Percentiles rank a stretch among this genome's conserved stretches.
These are phyloP conservation scores for Musa beccarii DNA, from an alignment of 176 grass and related monocot species.

Conservation along the genomic window DNA sequence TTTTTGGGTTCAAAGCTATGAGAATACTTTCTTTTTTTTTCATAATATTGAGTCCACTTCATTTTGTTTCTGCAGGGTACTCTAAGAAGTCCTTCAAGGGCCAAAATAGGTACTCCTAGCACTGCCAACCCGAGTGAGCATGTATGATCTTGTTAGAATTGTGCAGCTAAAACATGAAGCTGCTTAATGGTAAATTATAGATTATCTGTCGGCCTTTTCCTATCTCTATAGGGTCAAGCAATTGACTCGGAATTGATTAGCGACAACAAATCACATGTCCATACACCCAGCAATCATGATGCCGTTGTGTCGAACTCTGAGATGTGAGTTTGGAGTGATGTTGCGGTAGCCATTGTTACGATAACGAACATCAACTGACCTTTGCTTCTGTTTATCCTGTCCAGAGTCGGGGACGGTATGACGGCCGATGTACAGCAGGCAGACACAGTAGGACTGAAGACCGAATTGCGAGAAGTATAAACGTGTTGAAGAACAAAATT, in stretches of 20 bases:
- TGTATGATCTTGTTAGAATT: neutral
- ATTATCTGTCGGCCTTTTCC: neutral
- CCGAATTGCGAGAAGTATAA: neutral
- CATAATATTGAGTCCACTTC: neutral
- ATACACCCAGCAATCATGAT: neutral
- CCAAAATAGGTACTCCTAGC: conserved; percentile 6
- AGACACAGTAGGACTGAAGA: conserved; percentile 7
- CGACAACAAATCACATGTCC: neutral
- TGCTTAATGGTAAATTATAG: neutral
- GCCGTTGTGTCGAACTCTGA: neutral
- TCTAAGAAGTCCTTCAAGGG: conserved; percentile 1
- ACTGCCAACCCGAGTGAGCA: neutral
- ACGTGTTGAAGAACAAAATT: conserved; percentile 1
- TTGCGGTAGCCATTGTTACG: too few relatives aligned
- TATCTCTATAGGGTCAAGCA: neutral
- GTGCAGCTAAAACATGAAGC: neutral
- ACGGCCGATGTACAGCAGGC: neutral
- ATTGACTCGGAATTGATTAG: neutral
- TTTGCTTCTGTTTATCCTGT: neutral
- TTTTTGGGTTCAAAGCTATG: neutral
- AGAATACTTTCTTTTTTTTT: neutral
- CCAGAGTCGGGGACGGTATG: neutral
- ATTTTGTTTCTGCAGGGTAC: neutral
- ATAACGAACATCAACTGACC: neutral
- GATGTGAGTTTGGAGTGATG: neutral